A percentile compares a stretch with the other conserved stretches of the same genome.
These are phyloP conservation scores for Ustulina deusta DNA, from an alignment of 2,329 filamentous ascomycete genomes.

Conservation along the genomic window DNA sequence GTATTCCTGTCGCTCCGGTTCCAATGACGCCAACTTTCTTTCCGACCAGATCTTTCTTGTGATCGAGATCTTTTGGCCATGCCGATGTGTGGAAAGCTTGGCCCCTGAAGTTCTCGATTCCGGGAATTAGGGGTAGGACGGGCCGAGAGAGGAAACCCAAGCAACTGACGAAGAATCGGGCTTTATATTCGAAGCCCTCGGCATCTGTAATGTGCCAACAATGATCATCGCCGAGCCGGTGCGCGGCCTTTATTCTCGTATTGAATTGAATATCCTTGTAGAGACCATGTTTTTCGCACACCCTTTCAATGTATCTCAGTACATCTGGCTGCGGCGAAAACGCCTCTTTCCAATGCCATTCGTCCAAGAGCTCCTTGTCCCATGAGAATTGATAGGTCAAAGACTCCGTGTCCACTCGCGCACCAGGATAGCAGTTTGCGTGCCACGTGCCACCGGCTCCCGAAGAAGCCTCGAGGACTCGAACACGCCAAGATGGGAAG, in stretches of 20 bases:
- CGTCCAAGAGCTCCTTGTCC: constrained; percentile 55
- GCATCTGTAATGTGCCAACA: constrained; percentile 60
- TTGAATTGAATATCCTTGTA: constrained; percentile 60
- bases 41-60: constrained; percentile 33
- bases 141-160: constrained; percentile 63
- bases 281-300: constrained; percentile 58
- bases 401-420: constrained; percentile 54
- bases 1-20: constrained; percentile 51
- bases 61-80: constrained; percentile 37
- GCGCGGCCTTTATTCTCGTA: constrained; percentile 56
- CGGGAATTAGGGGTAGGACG: constrained; percentile 53
- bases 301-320: constrained; percentile 59
- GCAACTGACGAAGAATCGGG: constrained; percentile 60
- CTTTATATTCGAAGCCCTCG: constrained; percentile 54
- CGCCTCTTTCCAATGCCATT: constrained; percentile 59
- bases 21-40: constrained; percentile 51
- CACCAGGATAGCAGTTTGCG: constrained; percentile 59
- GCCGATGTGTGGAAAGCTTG: constrained; percentile 38
- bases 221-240: constrained; percentile 53
- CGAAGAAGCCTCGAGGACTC: constrained; percentile 54
- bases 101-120: constrained; percentile 39
- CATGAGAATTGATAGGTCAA: constrained; percentile 52
- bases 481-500: constrained; percentile 38
- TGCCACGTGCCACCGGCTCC: constrained; percentile 59
- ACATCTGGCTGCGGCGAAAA: constrained; percentile 58